Base-by-base conservation (phyloP, 257 asterid species). In the Pogostemon cablin region DNA sequence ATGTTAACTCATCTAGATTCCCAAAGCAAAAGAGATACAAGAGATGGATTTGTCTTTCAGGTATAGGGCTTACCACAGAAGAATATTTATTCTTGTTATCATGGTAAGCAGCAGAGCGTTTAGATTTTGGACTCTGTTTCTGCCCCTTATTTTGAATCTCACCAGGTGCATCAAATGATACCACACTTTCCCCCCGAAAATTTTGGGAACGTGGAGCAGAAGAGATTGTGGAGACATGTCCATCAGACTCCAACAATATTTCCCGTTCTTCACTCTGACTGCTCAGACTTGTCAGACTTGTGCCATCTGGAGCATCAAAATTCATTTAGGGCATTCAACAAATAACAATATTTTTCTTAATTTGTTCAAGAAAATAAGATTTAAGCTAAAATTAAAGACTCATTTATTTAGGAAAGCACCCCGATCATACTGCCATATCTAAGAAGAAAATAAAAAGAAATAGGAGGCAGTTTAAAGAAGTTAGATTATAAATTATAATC, bases 61-160 rank as follows among this genome's bases (percentile, higher is more conserved):
- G 60, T 62, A 67, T 41, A 11, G 49, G 66, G 49, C 75, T 62
- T 79, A 91, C 98, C 90, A 77, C 54, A 9, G 98, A 89, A 63
- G 98, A 87, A 75, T 86, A 88, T 60, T 79, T 73, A 79, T 77
- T 84, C 79, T 81, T 90, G 69, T 84, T 77, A 62, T 92, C 98
- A 72, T 67, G 69, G 73, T 72, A 77, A 39, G 96, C 74, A 46
- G 91, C 80, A 72, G 92, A 82, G 8, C 32, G 79, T 57, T 72
- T 81, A 60, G 62, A 57, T 72, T 77, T 78, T 42, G 74, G 78
- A 81, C 84, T 86, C 61, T 81, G 89, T 61, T 83, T 89, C 55
- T 80, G 85, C 58, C 64, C 81, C 15, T 78, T 78, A 32, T 32
- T 63, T 38, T 69, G 91, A 62, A 73, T 59, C 67, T 81, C 95